Evolutionary conservation across 2,329 filamentous ascomycete genomes (phyloP), one percentile per base, ranked within the genome.

Genomic region (Colletotrichum sp.): DNA sequence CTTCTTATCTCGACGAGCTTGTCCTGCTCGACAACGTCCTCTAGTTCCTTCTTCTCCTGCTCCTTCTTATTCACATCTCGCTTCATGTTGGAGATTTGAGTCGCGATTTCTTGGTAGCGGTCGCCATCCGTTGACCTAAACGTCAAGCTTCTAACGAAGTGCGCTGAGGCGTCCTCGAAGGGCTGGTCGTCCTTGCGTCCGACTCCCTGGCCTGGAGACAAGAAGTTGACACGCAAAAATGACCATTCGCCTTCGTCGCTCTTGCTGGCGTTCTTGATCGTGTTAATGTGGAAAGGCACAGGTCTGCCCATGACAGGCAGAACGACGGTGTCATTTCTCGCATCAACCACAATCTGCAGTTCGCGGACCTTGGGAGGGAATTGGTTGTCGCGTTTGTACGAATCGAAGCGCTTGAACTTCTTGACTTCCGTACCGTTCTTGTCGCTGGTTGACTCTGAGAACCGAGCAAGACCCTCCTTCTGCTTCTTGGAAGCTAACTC

Each of bases 1-100:
- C 94, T 98, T 88, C 97, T 91, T 79, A 98, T 96, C 83, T 98
- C 96, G 79, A 97, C 89, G 68, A 99, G 92, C 88, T 99, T 99
- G 83, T 99, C 97, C 84, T 99, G 97, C 85, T 98, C 97, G 8
- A 99, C 96, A 26, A 99, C 97, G 84, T 99, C 97, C 83, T 99
- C 97, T 94, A 99, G 94, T 80, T 99, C 96, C 87, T 99, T 99
- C 92, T 98, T 98, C 85, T 98, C 96, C 81, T 98, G 96, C 84
- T 99, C 97, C 80, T 95, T 94, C 85, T 98, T 96, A 56, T 95
- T 92, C 7, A 95, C 93, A 79, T 96, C 95, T 83, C 97, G 98
- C 88, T 98, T 98, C 88, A 99, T 93, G 82, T 98, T 97, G 13
- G 95, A 96, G 80, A 99, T 98, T 82, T 98, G 95, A 76, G 94